Evolutionary conservation across 1,139 yeast species (phyloP), one percentile per base, ranked within the genome.

Genomic region (Nakaseomyces sp.): DNA sequence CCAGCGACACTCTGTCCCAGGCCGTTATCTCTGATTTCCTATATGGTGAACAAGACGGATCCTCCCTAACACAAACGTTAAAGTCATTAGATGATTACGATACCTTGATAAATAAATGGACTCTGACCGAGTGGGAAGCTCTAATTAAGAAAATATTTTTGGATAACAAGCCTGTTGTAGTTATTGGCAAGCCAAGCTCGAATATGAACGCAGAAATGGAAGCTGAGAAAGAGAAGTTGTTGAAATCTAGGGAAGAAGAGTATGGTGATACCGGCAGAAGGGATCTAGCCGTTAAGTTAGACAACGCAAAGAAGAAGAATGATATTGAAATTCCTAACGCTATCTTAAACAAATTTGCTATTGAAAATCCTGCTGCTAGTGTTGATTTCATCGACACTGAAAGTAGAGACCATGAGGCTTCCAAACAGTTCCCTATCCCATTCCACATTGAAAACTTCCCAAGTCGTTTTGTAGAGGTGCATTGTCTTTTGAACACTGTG

Each of bases 381-480:
- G 88, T 91, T 45, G 68, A 74, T 12, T 88, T 91, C 56, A 85
- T 88, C 50, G 58, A 74, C 17, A 83, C 96, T 0, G 67, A 70
- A 20, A 75, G 94, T 1, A 57, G 62, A 43, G 52, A 48, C 13
- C 58, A 67, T 38, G 57, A 64, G 31, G 19, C 52, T 41, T 19
- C 48, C 7, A 54, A 60, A 33, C 53, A 50, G 2, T 73, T 81
- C 51, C 89, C 94, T 6, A 63, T 88, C 33, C 81, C 78, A 50
- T 63, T 88, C 44, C 94, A 88, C 58, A 74, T 84, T 54, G 96
- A 91, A 63, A 77, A 81, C 50, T 83, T 77, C 60, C 74, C 79
- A 45, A 85, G 96, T 1, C 80, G 84, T 56, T 91, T 91, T 61
- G 77, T 86, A 19, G 78, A 84, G n/a, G 70, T 87, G 18, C 75